phyloP scores from a whole-genome alignment of 2,329 filamentous ascomycete genomes.

The Ilyonectria robusta region DNA sequence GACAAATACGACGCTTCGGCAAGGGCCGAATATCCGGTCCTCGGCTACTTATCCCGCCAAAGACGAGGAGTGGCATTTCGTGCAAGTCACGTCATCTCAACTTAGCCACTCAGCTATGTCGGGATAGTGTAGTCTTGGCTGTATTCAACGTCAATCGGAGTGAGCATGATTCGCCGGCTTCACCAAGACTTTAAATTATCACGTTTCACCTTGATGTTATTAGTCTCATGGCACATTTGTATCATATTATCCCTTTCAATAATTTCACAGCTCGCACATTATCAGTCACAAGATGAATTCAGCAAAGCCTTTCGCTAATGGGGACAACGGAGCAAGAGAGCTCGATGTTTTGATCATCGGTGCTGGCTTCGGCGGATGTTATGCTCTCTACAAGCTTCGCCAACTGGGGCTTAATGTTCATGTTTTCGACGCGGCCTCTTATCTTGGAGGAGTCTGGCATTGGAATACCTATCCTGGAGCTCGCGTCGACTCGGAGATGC shows the following conservation, averaged over 20 bases:
- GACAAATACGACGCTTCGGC: background rate
- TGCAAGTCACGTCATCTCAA: background rate
- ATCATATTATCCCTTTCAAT: background rate
- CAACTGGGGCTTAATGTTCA: constrained; percentile 24
- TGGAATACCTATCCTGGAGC: constrained; percentile 34
- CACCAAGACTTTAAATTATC: background rate
- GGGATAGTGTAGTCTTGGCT: background rate
- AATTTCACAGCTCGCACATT: background rate
- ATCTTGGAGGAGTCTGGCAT: constrained; percentile 32
- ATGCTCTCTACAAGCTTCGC: constrained; percentile 25
- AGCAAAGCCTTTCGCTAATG: background rate
- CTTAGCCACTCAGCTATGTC: background rate
- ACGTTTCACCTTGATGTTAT: background rate
- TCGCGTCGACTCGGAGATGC: constrained; percentile 33
- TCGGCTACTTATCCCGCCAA: constrained; percentile 10
- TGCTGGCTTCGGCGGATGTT: constrained; percentile 26
- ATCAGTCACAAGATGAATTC: background rate
- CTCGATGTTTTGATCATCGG: constrained; percentile 29
- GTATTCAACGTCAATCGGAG: background rate
- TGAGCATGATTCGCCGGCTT: background rate
- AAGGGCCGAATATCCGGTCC: constrained; percentile 20
- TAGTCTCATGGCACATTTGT: background rate
- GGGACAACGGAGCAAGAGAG: background rate
- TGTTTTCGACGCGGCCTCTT: constrained; percentile 22
- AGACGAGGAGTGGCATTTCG: background rate